Evolutionary conservation across 2,329 filamentous ascomycete genomes (phyloP).

Genomic region (Trichoderma sp.): DNA sequence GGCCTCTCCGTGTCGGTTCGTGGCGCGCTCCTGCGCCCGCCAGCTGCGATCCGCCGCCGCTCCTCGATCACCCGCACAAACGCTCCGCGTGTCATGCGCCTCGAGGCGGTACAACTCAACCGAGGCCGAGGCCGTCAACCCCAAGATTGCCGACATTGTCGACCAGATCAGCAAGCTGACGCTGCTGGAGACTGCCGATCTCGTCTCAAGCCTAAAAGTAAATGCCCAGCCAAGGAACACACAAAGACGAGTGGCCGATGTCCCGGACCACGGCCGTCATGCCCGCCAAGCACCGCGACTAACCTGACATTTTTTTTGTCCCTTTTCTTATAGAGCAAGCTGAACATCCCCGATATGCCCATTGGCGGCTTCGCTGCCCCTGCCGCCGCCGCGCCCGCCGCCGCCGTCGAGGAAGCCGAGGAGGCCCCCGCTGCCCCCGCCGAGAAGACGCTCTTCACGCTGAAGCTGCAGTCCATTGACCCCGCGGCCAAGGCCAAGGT

Average conservation of each 20-base stretch:
- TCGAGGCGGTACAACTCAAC: constrained; percentile 87
- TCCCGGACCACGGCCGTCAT: constrained; percentile 2
- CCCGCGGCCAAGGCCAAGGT: constrained; percentile 92
- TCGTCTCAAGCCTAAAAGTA: constrained; percentile 95
- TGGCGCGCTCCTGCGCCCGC: constrained; percentile 65
- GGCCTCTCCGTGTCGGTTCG: constrained; percentile 65
- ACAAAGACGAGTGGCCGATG: background rate
- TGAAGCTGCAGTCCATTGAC: constrained; percentile 92
- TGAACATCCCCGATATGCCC: constrained; percentile 98
- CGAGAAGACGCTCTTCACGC: constrained; percentile 95
- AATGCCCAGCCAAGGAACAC: constrained; percentile 32
- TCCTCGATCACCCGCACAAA: constrained; percentile 53
- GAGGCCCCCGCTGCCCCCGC: constrained; percentile 85
- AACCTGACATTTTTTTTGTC: constrained; percentile 2
- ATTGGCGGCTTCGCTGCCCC: constrained; percentile 84
- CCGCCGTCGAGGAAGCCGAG: constrained; percentile 77
- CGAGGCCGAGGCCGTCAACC: constrained; percentile 69
- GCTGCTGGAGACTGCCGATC: constrained; percentile 92
- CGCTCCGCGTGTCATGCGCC: constrained; percentile 48
- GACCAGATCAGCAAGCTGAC: constrained; percentile 99
- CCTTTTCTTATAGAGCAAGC: constrained; percentile 64
- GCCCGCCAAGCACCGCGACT: constrained; percentile 1
- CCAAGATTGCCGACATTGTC: constrained; percentile 93
- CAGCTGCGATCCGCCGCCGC: constrained; percentile 57
- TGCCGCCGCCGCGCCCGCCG: constrained; percentile 59